Base-by-base conservation (phyloP, 768 basidiomycete species). In the Zangia roseola region DNA sequence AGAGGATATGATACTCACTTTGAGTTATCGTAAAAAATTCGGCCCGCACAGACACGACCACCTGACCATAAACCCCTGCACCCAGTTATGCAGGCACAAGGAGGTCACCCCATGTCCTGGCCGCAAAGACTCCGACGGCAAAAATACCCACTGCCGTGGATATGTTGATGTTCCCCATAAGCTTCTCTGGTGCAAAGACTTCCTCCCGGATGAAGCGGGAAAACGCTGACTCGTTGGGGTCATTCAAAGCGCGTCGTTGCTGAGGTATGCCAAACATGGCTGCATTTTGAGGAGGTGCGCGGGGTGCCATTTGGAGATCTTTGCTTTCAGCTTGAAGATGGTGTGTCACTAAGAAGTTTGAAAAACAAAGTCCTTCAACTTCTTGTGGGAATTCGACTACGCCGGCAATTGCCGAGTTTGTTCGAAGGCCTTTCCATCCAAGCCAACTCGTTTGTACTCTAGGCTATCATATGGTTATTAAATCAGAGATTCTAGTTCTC, bases 71-170 rank as follows among this genome's bases (percentile, higher is more conserved):
- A 31, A 10, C 21, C 10, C 34, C 17, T 25, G 26, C 16, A 24
- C 24, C 48, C 33, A 33, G 31, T 41, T 45, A 87, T 23, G 79
- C 81, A 37, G 86, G 86, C 7, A 91, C 78, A 72, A 91, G 78
- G 36, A 87, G 63, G 35, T 86, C 87, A 10, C 91, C 91, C 79
- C 86, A 95, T 35, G 80, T 80, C 65, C 88, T 82, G 14, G 84
- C 81, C 13, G 74, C 81, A 37, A 83, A 66, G 48, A 92, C 82
- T 4, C 88, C 87, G 24, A 80, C 86, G 21, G 81, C 69, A 58
- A 91, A 92, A 52, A 90, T 69, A 6, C 76, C 72, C 7, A 84
- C 69, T 17, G 84, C 84, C 8, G 83, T 80, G 38, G 83, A 57
- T 52, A 91, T 78, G 61, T 76, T 87, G 61, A 90, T 58, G 63